phyloP scores from a whole-genome alignment of 345 rosid species.

The Sonneratia alba region DNA sequence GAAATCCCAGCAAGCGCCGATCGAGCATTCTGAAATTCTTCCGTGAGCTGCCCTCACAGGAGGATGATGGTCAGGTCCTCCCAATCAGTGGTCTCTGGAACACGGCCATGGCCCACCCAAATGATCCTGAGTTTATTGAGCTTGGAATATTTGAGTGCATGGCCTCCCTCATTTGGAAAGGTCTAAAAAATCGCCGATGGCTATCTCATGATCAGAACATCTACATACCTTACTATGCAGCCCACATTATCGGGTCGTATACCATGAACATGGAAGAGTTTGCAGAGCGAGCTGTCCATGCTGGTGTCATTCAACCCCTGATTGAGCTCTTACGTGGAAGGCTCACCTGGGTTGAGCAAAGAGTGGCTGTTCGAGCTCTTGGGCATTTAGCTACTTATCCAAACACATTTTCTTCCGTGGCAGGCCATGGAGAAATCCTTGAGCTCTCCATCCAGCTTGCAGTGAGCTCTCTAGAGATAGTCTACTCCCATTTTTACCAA shows the following conservation, averaged over 20 bases:
- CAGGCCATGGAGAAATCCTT: constrained; percentile 78
- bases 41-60: constrained; percentile 88
- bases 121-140: constrained; percentile 93
- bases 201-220: constrained; percentile 94
- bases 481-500: constrained; percentile 93
- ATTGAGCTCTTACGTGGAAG: constrained; percentile 91
- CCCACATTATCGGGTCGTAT: constrained; percentile 96
- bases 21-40: constrained; percentile 88
- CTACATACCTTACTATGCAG: constrained; percentile 96
- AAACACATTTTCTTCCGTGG: constrained; percentile 67
- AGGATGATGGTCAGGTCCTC: constrained; percentile 95
- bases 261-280: constrained; percentile 99
- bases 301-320: constrained; percentile 81
- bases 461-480: constrained; percentile 90
- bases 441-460: constrained; percentile 86
- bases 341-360: constrained; percentile 96
- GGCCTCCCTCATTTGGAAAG: constrained; percentile 94
- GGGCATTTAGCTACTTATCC: constrained; percentile 96
- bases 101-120: constrained; percentile 99
- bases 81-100: constrained; percentile 99
- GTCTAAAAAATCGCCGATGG: constrained; percentile 91
- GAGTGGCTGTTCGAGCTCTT: constrained; percentile 94
- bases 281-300: constrained; percentile 72
- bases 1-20: constrained; percentile 88
- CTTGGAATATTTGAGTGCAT: constrained; percentile 96